A percentile compares a stretch with the other conserved stretches of the same genome.
Conservation (phyloP, 1,139 yeast genomes). For the Pichia sp. region DNA sequence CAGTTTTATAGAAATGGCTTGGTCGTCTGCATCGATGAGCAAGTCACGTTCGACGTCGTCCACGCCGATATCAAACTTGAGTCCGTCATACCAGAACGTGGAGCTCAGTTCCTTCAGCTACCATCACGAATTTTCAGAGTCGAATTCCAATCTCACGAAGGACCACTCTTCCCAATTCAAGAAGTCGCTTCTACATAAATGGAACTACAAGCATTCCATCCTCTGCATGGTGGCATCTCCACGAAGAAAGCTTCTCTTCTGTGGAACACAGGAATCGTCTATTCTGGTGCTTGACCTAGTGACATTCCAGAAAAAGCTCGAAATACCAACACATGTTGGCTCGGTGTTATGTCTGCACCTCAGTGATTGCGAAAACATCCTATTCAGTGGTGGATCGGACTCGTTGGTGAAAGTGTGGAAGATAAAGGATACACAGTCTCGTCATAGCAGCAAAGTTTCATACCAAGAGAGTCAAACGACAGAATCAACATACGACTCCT, state of each 20-base stretch:
- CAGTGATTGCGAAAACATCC: slow-evolving; percentile 52
- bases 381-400: slow-evolving; percentile 88
- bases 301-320: slow-evolving; percentile 53
- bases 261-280: slow-evolving; percentile 93
- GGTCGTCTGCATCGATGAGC: neutral
- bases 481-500: slow-evolving; percentile 4
- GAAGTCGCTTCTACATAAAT: slow-evolving; percentile 50
- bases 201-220: slow-evolving; percentile 73
- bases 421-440: slow-evolving; percentile 32
- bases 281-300: slow-evolving; percentile 66
- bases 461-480: neutral
- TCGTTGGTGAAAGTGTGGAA: slow-evolving; percentile 86
- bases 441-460: neutral
- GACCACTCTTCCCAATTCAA: slow-evolving; percentile 17
- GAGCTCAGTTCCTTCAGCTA: slow-evolving; percentile 14
- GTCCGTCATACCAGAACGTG: slow-evolving; percentile 6
- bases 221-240: slow-evolving; percentile 74
- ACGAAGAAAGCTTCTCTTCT: slow-evolving; percentile 56
- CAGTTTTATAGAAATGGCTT: neutral
- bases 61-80: slow-evolving; percentile 9
- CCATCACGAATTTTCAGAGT: slow-evolving; percentile 16
- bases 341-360: slow-evolving; percentile 68
- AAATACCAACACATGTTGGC: slow-evolving; percentile 52
- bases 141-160: slow-evolving; percentile 10
- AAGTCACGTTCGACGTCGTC: slow-evolving; percentile 4